These are phyloP conservation scores for Hypericum perforatum DNA, from an alignment of 345 rosid species.

Conservation along the genomic window DNA sequence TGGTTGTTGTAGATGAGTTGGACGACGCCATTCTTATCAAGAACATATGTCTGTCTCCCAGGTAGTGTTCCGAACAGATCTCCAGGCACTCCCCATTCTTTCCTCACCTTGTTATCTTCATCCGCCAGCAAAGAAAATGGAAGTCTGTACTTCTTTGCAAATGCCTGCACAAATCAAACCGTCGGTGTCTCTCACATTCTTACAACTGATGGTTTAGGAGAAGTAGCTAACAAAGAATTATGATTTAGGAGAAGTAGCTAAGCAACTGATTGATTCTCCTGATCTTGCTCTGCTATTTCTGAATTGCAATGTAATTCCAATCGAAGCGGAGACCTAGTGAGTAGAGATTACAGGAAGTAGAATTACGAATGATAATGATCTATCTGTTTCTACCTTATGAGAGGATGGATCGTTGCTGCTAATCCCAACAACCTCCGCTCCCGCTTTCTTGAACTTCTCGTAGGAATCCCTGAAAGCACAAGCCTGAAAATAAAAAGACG, in stretches of 20 bases:
- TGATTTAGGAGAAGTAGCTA: too few relatives aligned
- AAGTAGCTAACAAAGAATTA: too few relatives aligned
- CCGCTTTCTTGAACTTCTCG: slow-evolving; percentile 96
- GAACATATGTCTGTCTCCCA: slow-evolving; percentile 91
- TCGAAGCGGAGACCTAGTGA: too few relatives aligned
- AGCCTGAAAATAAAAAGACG: slow-evolving; percentile 56
- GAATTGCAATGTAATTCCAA: too few relatives aligned
- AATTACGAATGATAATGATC: too few relatives aligned
- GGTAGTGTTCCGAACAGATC: slow-evolving; percentile 88
- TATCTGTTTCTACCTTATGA: slow-evolving; percentile 52
- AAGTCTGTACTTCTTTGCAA: slow-evolving; percentile 70
- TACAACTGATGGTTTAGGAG: too few relatives aligned
- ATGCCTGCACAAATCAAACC: slow-evolving; percentile 31
- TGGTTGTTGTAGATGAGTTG: slow-evolving; percentile 89
- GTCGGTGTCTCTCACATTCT: too few relatives aligned
- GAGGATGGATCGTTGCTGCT: slow-evolving; percentile 80
- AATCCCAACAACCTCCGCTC: slow-evolving; percentile 88
- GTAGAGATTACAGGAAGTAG: too few relatives aligned
- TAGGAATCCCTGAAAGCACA: slow-evolving; percentile 87
- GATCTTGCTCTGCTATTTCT: too few relatives aligned
- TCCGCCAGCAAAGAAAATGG: slow-evolving; percentile 83
- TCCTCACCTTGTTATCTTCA: slow-evolving; percentile 79
- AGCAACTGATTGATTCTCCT: too few relatives aligned
- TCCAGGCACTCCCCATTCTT: slow-evolving; percentile 87
- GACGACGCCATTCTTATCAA: slow-evolving; percentile 81